A percentile compares a stretch with the other conserved stretches of the same genome.
Conservation (phyloP, 768 basidiomycete species). For the Rhizopogon sp. region DNA sequence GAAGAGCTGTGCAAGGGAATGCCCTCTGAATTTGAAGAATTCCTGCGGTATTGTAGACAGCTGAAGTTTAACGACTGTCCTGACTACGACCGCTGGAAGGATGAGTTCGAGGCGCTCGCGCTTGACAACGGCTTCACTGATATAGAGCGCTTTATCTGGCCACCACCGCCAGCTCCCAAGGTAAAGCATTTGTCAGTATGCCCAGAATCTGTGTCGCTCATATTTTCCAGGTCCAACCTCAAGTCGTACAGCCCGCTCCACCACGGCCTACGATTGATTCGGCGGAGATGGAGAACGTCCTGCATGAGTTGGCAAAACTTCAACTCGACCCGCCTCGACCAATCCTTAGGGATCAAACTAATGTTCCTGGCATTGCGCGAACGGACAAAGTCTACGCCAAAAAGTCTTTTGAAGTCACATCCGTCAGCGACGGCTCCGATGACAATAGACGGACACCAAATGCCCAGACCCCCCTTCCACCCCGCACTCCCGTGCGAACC, state of each 20-base stretch:
- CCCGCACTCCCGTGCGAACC: conserved; percentile 27
- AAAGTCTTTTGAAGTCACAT: conserved; percentile 32
- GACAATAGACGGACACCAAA: conserved; percentile 23
- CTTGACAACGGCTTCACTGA: conserved; percentile 52
- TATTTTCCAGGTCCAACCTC: conserved; percentile 24
- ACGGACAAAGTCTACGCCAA: conserved; percentile 25
- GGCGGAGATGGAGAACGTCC: conserved; percentile 48
- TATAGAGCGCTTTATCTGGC: conserved; percentile 68
- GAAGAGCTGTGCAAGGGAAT: conserved; percentile 67
- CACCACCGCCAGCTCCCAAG: conserved; percentile 41
- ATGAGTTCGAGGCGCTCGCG: conserved; percentile 62
- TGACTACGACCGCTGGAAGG: conserved; percentile 61
- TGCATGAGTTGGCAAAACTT: conserved; percentile 56
- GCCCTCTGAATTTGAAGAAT: conserved; percentile 71
- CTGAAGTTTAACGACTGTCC: conserved; percentile 66
- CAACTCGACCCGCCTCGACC: conserved; percentile 44
- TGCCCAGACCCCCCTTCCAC: conserved; percentile 13
- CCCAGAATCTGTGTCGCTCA: conserved; percentile 1
- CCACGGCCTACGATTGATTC: conserved; percentile 23
- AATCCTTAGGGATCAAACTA: conserved; percentile 47
- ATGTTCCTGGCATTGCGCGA: conserved; percentile 33
- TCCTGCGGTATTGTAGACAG: conserved; percentile 65
- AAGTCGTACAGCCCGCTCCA: conserved; percentile 16
- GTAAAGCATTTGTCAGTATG: conserved; percentile 12
- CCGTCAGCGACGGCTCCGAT: conserved; percentile 33